Base-by-base conservation (phyloP, 768 basidiomycete species). In the Zangia roseola region DNA sequence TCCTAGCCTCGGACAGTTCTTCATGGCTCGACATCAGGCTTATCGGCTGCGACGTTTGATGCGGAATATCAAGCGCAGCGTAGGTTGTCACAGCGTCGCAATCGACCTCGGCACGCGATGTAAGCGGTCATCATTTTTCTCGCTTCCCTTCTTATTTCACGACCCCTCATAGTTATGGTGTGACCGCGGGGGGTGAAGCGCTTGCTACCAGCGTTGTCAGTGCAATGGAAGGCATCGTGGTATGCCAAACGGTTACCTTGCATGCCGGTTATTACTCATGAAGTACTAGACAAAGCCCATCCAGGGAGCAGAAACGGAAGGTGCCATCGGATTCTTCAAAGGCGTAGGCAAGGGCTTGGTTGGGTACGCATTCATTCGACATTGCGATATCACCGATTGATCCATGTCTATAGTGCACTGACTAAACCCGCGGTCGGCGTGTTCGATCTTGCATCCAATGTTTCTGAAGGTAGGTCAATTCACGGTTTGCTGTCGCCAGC, bases 351-450 rank as follows among this genome's bases (percentile, higher is more conserved):
- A 94, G 68, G 94, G 97, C 17, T 74, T 98, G 40, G 92, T 97
- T 45, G 97, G 97, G 91, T 94, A 67, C 55, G 36, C 24, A 31
- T 33, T 37, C 40, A 47, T 10, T 39, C 34, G 21, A 28, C n/a
- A 6, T 45, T 31, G 43, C 17, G 16, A 40, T 23, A 13, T 10
- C 23, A 36, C 36, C 14, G 30, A 20, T 39, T 49, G 8, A 55
- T 25, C 16, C 20, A 16, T 28, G 21, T 33, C 45, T 34, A 13
- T 59, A 94, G 94, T 14, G 88, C 82, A 30, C 86, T 98, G 45
- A 97, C 97, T 2, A 99, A 99, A 70, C 97, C 97, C 2, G 92
- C 90, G 2, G 91, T 98, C 19, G 97, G 97, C 4, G 86, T 97
- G 1, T 94, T 98, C 59, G 97, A 99, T 68, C 80, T 99, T 37